Evolutionary conservation across 495 filamentous ascomycete genomes (phyloP), one percentile per base, ranked within the genome.

Genomic region (Talaromyces nanjingensis): DNA sequence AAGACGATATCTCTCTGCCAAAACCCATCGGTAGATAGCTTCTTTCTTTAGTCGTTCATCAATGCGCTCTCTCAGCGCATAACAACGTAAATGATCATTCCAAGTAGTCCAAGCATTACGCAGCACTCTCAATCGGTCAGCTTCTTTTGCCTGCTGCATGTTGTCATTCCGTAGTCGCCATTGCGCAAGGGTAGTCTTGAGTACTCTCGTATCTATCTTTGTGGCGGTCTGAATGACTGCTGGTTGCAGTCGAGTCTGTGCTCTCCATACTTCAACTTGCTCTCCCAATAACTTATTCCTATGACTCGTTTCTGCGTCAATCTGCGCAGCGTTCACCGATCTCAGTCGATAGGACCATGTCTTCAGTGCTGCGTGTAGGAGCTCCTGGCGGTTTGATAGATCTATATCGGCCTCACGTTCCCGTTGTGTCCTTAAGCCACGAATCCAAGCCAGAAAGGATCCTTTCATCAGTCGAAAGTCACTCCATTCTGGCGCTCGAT

Each of bases 31-130:
- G 67, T 88, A 88, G 65, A 90, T 79, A 2, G 79, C 71, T 66
- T 87, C 80, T 59, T 85, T 72, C 57, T 84, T 75, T 56, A 85
- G 63, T 2, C 86, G 81, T 65, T 88, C 86, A 63, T 87, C 80
- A 55, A 87, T 83, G 24, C 76, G 80, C 16, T 73, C 73, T 37
- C 69, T 74, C 5, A 89, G 72, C 2, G 79, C 80, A 64, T 81
- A 73, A 62, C 79, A 83, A 12, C 87, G 84, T 34, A 88, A 76
- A 16, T 74, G 79, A 72, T 89, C 85, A 62, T 89, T 89, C 88
- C 88, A 91, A 12, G 77, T 68, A 1, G 83, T 85, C 80, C 82
- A 88, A 8, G 83, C 74, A 68, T 85, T 86, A 31, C 81, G 80
- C 53, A 88, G 65, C 39, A 86, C 69, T 47, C 85, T 78, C 63